Percentiles rank a stretch among this genome's conserved stretches.
Evolutionary conservation across 306 rosid genomes (phyloP).

Genomic region (Castanea mollissima): DNA sequence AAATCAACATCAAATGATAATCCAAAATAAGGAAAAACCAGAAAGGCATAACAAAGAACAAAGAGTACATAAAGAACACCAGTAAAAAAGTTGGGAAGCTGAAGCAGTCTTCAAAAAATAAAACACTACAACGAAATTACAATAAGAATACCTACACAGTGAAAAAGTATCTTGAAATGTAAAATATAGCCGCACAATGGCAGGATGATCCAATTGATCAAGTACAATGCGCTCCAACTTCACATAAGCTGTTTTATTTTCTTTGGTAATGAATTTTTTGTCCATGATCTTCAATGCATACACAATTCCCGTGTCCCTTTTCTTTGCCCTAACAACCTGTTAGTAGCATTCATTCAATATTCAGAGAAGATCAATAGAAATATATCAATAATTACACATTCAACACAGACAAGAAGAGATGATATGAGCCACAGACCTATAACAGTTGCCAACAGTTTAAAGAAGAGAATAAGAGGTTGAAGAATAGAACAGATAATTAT

Average conservation of each 20-base stretch:
- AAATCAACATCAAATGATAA: constrained; percentile 31
- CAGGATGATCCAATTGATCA: constrained; percentile 97
- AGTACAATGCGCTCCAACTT: constrained; percentile 97
- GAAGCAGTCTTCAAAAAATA: not conserved
- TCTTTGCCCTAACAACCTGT: constrained; percentile 99
- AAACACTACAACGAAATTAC: constrained; percentile 14
- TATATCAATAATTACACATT: constrained; percentile 4
- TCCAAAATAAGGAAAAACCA: constrained; percentile 28
- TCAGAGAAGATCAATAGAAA: constrained; percentile 10
- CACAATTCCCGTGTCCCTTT: constrained; percentile 81
- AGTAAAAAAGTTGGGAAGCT: constrained; percentile 16
- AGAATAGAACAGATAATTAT: not conserved
- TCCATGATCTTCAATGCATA: constrained; percentile 99
- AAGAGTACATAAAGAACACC: constrained; percentile 1
- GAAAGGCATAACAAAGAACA: not conserved
- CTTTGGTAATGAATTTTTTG: constrained; percentile 93
- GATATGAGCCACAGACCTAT: not conserved
- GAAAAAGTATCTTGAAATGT: constrained; percentile 97
- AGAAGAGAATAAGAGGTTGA: too few relatives aligned
- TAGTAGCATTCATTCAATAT: constrained; percentile 17
- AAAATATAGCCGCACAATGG: constrained; percentile 86
- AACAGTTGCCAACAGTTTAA: not conserved
- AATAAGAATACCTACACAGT: constrained; percentile 71
- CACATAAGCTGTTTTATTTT: constrained; percentile 96
- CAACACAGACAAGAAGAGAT: not conserved